These are phyloP conservation scores for Trifolium subterraneum DNA, from an alignment of 306 rosid genomes.

Conservation along the genomic window DNA sequence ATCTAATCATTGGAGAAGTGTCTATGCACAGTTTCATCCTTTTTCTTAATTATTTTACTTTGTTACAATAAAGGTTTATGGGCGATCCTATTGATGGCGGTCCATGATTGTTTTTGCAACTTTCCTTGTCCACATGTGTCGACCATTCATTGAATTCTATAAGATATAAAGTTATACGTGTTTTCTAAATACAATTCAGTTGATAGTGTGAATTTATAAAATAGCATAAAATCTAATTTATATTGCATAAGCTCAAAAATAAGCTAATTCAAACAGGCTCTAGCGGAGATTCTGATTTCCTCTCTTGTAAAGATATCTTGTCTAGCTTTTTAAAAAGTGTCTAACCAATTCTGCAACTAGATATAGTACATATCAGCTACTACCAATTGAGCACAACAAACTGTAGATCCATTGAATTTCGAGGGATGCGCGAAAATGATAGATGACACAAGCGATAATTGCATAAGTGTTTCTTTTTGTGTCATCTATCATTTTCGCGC, in stretches of 20 bases:
- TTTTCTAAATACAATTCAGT: no score
- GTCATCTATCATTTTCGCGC: no score
- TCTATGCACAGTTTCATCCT: constrained; percentile 38
- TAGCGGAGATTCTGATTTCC: not conserved
- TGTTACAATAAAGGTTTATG: constrained; percentile 40
- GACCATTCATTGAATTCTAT: constrained; percentile 26
- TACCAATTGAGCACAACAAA: no score
- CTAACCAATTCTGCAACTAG: not conserved
- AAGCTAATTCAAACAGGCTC: no score
- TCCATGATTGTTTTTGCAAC: constrained; percentile 44
- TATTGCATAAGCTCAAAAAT: no score
- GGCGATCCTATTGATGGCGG: constrained; percentile 56
- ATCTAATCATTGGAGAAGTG: constrained; percentile 57
- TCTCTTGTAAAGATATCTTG: not conserved
- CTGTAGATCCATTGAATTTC: no score
- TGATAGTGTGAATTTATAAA: no score
- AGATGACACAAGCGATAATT: no score
- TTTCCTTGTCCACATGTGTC: constrained; percentile 41
- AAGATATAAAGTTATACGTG: constrained; percentile 33
- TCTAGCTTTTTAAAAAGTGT: not conserved
- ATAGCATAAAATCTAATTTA: no score
- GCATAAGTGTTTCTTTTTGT: no score
- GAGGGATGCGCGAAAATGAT: no score
- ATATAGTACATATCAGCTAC: not conserved
- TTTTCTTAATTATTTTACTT: constrained; percentile 49